Evolutionary conservation across 345 rosid genomes (phyloP).

Genomic region (Lagerstroemia speciosa): DNA sequence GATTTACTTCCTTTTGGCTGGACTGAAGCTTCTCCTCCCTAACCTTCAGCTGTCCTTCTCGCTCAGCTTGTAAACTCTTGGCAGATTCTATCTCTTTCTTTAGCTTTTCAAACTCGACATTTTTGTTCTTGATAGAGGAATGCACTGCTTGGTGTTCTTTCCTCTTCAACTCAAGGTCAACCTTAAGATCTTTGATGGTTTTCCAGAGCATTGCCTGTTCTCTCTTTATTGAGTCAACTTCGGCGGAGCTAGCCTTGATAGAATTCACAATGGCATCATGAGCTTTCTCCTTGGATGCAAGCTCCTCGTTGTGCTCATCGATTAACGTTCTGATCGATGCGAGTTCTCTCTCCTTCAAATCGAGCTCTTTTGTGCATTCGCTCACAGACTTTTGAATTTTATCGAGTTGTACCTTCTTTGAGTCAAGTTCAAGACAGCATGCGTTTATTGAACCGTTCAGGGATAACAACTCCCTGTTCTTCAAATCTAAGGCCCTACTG

Average conservation of each 20-base stretch:
- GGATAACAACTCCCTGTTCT: background rate
- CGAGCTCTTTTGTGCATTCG: background rate
- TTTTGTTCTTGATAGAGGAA: background rate
- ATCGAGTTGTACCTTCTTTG: background rate
- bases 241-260: background rate
- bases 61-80: background rate
- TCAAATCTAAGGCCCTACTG: background rate
- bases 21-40: background rate
- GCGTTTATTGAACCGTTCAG: background rate
- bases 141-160: background rate
- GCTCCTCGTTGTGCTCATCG: background rate
- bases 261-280: background rate
- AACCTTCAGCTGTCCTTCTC: background rate
- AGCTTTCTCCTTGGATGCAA: background rate
- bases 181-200: background rate
- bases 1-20: background rate
- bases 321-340: background rate
- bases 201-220: background rate
- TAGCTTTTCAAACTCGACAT: background rate
- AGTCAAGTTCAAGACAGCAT: background rate
- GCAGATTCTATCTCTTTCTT: background rate
- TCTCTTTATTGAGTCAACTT: background rate
- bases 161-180: background rate
- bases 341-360: conserved; percentile 10
- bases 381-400: background rate